Percentiles rank a stretch among this genome's conserved stretches.
Conservation (phyloP, 2,329 filamentous ascomycete genomes). For the Calycina herbarum region DNA sequence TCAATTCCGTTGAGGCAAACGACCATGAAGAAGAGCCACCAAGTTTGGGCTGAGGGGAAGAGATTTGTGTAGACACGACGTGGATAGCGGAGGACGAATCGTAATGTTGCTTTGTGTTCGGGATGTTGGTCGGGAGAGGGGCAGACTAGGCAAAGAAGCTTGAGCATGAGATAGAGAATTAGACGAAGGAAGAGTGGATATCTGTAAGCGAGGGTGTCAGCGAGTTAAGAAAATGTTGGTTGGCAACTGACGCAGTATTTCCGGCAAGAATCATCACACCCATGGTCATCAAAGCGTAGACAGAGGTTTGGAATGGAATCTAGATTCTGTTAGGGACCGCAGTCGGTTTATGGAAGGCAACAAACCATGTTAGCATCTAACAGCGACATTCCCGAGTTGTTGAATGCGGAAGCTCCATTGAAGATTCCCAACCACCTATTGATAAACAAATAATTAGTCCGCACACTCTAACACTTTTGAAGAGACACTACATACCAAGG, state of each 20-base stretch:
- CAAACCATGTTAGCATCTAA: conserved; percentile 63
- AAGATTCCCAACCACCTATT: conserved; percentile 63
- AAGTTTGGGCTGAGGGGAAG: conserved; percentile 63
- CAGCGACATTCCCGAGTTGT: conserved; percentile 70
- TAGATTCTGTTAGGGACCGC: conserved; percentile 13
- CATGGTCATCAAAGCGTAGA: conserved; percentile 47
- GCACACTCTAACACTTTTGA: background rate
- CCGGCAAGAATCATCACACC: conserved; percentile 61
- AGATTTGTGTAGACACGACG: conserved; percentile 62
- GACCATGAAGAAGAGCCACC: conserved; percentile 64
- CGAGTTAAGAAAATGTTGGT: background rate
- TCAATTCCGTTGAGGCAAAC: conserved; percentile 61
- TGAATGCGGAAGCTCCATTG: conserved; percentile 67
- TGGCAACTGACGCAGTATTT: conserved; percentile 51
- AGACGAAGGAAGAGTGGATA: conserved; percentile 54
- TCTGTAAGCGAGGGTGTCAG: conserved; percentile 9
- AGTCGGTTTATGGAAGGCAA: background rate
- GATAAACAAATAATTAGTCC: background rate
- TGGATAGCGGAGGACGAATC: conserved; percentile 56
- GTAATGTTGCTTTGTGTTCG: conserved; percentile 50
- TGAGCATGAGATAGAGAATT: conserved; percentile 52
- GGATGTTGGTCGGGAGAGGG: conserved; percentile 38
- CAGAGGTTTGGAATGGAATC: conserved; percentile 44
- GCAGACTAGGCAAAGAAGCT: conserved; percentile 43
- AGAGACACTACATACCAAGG: conserved; percentile 48